Conservation (phyloP, 192 early-diverging fungal species). For the Phlyctochytrium planicorne region DNA sequence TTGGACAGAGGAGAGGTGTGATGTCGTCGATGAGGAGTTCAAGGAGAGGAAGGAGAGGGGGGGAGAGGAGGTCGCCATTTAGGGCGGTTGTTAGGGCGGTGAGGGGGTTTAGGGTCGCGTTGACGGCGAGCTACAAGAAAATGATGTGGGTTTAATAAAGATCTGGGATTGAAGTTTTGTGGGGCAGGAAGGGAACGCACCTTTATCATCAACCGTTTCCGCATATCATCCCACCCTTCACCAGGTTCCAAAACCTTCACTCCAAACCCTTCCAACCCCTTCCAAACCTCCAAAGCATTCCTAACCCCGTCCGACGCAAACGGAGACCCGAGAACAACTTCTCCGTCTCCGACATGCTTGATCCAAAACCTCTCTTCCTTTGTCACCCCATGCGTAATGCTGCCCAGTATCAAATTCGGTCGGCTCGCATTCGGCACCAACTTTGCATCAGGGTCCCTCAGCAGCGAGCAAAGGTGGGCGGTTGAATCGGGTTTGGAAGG, state of each 20-base stretch:
- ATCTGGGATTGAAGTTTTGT: no score
- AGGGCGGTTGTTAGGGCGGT: conserved; percentile 12
- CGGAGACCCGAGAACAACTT: conserved; percentile 17
- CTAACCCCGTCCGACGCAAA: neutral
- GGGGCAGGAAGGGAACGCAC: neutral
- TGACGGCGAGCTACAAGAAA: conserved; percentile 18
- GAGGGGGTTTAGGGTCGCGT: conserved; percentile 22
- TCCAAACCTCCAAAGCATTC: neutral
- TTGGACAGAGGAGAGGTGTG: neutral
- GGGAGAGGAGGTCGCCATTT: conserved; percentile 12
- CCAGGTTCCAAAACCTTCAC: neutral
- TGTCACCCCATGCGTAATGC: conserved; percentile 16
- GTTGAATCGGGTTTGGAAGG: no score
- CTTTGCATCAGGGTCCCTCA: no score
- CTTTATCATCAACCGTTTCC: conserved; percentile 8
- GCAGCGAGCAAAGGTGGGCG: no score
- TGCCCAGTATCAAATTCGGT: conserved; percentile 12
- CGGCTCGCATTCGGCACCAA: neutral
- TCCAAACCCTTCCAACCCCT: conserved; percentile 8
- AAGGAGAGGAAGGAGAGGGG: neutral
- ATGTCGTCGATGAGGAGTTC: neutral
- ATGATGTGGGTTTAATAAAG: neutral
- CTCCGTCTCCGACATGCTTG: conserved; percentile 19
- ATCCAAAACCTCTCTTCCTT: conserved; percentile 4
- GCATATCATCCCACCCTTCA: neutral